These are phyloP conservation scores for Calocera viscosa DNA, from an alignment of 768 basidiomycete genomes.

Conservation along the genomic window DNA sequence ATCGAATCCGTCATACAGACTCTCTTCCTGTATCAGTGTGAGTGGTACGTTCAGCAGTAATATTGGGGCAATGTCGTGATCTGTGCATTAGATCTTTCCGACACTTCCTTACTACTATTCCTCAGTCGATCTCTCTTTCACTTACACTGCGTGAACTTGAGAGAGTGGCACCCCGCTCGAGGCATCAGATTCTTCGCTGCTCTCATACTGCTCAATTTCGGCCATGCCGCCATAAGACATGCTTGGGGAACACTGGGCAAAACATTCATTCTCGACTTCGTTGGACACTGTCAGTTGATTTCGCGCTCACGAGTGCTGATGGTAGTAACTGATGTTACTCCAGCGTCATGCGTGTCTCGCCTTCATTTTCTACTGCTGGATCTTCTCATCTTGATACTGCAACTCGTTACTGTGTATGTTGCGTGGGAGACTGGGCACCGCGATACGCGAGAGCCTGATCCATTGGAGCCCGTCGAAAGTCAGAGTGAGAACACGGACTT, in stretches of 20 bases:
- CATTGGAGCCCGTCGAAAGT: neutral
- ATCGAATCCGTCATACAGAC: neutral
- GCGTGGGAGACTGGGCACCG: conserved; percentile 1
- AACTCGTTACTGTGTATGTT: neutral
- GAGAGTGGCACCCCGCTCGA: neutral
- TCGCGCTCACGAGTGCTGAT: neutral
- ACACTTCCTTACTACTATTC: neutral
- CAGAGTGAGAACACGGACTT: neutral
- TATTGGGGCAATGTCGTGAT: neutral
- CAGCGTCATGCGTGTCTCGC: neutral
- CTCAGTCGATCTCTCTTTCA: conserved; percentile 1
- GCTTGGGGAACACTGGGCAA: neutral
- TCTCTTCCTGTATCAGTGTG: conserved; percentile 3
- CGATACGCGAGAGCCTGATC: neutral
- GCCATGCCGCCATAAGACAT: neutral
- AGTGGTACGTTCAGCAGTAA: neutral
- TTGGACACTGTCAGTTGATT: neutral
- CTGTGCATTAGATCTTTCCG: neutral
- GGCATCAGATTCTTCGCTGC: neutral
- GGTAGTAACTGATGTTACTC: neutral
- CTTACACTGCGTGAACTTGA: conserved; percentile 1
- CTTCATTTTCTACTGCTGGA: neutral
- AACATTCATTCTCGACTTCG: neutral
- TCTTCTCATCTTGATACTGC: neutral
- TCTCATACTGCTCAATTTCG: neutral